phyloP scores from a whole-genome alignment of 768 basidiomycete genomes.

The Trametes cubensis region DNA sequence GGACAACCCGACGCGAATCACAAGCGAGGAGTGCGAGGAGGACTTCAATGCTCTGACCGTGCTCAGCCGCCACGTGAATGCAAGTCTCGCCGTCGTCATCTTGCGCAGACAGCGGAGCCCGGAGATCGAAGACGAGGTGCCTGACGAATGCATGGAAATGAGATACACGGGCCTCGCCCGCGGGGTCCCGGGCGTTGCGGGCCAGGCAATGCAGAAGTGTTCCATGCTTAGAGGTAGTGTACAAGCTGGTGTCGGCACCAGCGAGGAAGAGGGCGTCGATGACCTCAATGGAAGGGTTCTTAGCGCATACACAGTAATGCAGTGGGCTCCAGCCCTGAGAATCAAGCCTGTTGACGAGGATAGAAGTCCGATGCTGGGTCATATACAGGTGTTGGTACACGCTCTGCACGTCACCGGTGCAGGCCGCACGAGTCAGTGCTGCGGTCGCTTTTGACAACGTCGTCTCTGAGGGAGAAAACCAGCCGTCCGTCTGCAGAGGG shows the following conservation, averaged over 20 bases:
- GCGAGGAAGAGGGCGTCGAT: slow-evolving; percentile 75
- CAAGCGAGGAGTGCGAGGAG: slow-evolving; percentile 66
- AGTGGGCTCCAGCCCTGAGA: slow-evolving; percentile 71
- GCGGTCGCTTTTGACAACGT: slow-evolving; percentile 15
- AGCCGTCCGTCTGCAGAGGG: slow-evolving; percentile 9
- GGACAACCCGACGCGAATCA: slow-evolving; percentile 57
- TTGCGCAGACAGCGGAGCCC: slow-evolving; percentile 65
- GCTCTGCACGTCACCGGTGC: slow-evolving; percentile 13
- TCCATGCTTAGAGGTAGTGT: slow-evolving; percentile 57
- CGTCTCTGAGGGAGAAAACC: slow-evolving; percentile 13
- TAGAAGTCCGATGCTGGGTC: slow-evolving; percentile 32
- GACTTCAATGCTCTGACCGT: slow-evolving; percentile 65
- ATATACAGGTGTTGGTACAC: slow-evolving; percentile 34
- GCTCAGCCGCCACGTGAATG: slow-evolving; percentile 78
- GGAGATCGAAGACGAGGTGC: slow-evolving; percentile 71
- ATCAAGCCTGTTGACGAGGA: slow-evolving; percentile 70
- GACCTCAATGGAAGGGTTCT: slow-evolving; percentile 58
- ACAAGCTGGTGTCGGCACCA: slow-evolving; percentile 73
- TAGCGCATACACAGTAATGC: slow-evolving; percentile 65
- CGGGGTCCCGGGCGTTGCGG: slow-evolving; percentile 34
- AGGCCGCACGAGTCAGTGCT: slow-evolving; percentile 19
- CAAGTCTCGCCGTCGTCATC: slow-evolving; percentile 76
- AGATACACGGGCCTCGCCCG: slow-evolving; percentile 23
- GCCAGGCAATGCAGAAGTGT: slow-evolving; percentile 74
- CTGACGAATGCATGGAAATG: slow-evolving; percentile 59